These are phyloP conservation scores for Auxenochlorella protothecoides DNA, from an alignment of 139 green algal species.

Conservation along the genomic window DNA sequence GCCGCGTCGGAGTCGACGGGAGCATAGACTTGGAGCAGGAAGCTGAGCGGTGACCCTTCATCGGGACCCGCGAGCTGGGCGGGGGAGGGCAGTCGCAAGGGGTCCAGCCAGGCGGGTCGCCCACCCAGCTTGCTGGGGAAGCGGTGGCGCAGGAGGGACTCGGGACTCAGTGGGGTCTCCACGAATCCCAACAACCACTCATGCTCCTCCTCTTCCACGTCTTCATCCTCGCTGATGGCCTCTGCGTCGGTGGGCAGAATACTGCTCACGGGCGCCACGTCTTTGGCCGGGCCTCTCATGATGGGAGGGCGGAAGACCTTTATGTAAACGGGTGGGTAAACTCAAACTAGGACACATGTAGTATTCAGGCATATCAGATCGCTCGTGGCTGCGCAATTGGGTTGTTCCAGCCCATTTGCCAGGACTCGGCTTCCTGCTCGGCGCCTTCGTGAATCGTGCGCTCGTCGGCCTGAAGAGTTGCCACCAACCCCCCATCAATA, in stretches of 20 bases:
- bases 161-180: slow-evolving; percentile 15
- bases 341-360: too few species aligned
- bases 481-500: too few species aligned
- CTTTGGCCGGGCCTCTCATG: too few species aligned
- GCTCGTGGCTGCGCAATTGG: too few species aligned
- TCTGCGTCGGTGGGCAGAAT: neutral
- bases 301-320: too few species aligned
- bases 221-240: neutral
- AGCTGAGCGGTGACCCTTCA: slow-evolving; percentile 37
- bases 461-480: too few species aligned
- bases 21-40: slow-evolving; percentile 63
- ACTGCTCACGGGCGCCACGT: too few species aligned
- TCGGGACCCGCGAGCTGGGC: slow-evolving; percentile 42
- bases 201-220: neutral
- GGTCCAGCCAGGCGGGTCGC: slow-evolving; percentile 70
- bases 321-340: too few species aligned
- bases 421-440: too few species aligned
- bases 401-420: too few species aligned
- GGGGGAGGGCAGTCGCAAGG: slow-evolving; percentile 43
- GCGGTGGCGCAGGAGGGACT: slow-evolving; percentile 51
- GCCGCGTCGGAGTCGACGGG: slow-evolving; percentile 31
- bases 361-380: too few species aligned
- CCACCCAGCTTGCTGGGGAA: slow-evolving; percentile 74
- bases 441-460: too few species aligned
- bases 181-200: slow-evolving; percentile 49